phyloP scores from a whole-genome alignment of 305 asterid genomes.

The Solanum chacoense region DNA sequence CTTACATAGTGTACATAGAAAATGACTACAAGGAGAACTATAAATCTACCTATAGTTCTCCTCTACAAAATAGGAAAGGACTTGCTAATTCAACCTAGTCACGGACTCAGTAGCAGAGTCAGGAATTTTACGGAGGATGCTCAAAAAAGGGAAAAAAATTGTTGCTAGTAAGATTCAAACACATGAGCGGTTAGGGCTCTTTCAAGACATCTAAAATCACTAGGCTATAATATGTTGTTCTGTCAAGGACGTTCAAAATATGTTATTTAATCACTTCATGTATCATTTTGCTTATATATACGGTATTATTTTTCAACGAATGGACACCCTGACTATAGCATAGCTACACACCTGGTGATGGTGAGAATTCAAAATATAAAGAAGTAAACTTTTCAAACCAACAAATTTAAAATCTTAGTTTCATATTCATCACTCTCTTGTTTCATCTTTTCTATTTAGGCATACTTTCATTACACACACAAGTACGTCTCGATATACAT shows the following conservation, averaged over 20 bases:
- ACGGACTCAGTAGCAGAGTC: too few relatives aligned
- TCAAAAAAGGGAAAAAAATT: too few relatives aligned
- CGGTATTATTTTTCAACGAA: too few relatives aligned
- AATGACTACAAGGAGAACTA: not conserved
- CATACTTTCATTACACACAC: not conserved
- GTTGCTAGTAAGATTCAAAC: not conserved
- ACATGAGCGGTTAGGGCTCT: not conserved
- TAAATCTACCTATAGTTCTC: not conserved
- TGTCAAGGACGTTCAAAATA: not conserved
- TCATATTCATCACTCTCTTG: not conserved
- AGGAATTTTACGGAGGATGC: rapidly evolving
- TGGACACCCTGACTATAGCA: not conserved
- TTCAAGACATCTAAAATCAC: not conserved
- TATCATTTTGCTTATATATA: too few relatives aligned
- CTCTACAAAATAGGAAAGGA: not conserved
- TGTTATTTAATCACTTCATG: not conserved
- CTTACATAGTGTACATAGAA: not conserved
- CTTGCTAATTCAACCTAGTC: not conserved
- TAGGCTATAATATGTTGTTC: not conserved
- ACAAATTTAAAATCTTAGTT: not conserved
- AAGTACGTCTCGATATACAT: not conserved
- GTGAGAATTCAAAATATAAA: too few relatives aligned
- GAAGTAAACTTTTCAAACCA: not conserved
- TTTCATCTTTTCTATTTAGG: not conserved
- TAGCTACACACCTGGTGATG: too few relatives aligned